These are phyloP conservation scores for Obba rivulosa DNA, from an alignment of 768 basidiomycete genomes.

Conservation along the genomic window DNA sequence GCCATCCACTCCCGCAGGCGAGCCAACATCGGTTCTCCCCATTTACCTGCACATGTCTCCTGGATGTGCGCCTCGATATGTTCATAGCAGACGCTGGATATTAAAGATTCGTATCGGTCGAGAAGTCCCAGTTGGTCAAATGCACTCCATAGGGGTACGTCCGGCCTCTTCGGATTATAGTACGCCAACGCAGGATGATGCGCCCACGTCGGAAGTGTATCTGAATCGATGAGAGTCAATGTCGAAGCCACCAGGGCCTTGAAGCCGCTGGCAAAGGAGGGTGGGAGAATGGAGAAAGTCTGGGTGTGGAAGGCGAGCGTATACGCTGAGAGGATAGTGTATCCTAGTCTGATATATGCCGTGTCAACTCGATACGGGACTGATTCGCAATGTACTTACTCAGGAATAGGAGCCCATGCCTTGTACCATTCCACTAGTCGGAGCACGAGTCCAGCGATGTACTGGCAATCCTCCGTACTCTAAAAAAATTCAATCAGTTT, in stretches of 20 bases:
- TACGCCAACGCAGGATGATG: conserved; percentile 4
- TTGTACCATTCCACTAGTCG: conserved; percentile 68
- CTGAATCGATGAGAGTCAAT: conserved; percentile 24
- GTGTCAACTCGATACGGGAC: background rate
- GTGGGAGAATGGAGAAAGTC: conserved; percentile 66
- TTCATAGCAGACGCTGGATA: conserved; percentile 81
- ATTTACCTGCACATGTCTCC: conserved; percentile 60
- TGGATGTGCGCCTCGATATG: conserved; percentile 74
- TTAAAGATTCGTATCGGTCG: conserved; percentile 78
- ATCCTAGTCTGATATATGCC: conserved; percentile 45
- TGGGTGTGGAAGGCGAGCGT: conserved; percentile 69
- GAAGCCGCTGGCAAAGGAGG: conserved; percentile 62
- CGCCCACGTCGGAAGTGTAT: conserved; percentile 19
- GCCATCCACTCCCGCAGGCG: conserved; percentile 72
- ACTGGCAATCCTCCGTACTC: conserved; percentile 40
- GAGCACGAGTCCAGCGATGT: conserved; percentile 50
- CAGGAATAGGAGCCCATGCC: conserved; percentile 64
- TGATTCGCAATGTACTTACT: conserved; percentile 26
- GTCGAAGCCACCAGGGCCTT: conserved; percentile 61
- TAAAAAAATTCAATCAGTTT: conserved; percentile 18
- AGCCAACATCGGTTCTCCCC: conserved; percentile 61
- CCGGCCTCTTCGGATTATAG: conserved; percentile 23
- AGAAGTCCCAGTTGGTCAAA: conserved; percentile 71
- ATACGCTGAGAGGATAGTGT: conserved; percentile 55
- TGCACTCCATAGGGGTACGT: conserved; percentile 44